Evolutionary conservation across 139 green algal genomes (phyloP), one percentile per base, ranked within the genome.

Genomic region (Chlamydomonas sp.): DNA sequence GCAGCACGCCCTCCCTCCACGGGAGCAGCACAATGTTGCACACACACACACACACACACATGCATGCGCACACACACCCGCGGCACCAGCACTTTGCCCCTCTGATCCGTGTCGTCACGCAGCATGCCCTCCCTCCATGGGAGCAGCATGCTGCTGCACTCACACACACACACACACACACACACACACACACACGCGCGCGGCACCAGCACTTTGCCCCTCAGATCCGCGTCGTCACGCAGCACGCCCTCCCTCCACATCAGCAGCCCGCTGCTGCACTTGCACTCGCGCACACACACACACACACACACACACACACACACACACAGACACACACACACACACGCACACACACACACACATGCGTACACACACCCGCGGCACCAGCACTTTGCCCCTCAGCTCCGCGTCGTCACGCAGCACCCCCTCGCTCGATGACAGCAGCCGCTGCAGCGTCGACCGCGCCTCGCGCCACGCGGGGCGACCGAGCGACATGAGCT

Each of bases 401-500:
- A 64, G 54, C 54, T 64, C 6, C 26, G 24, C 24, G 62, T 89
- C 47, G 67, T 94, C 90, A 2, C 85, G 74, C n/a, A 97, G 62
- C 3, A 35, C 48, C 1, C 76, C 73, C 36, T 95, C 82, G 1
- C 48, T 35, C 0, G 35, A 26, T 16, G 63, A 69, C 31, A 97
- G 78, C 72, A 97, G 75, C 0, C 79, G 65, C 26, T 70, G 76
- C 3, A 97, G 70, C 0, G 36, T 75, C 0, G 24, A 2, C 0
- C 92, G 79, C 0, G 83, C 83, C 63, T 94, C 84, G 0, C 29
- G 37, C 92, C 92, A 97, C 2, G 77, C 81, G 0, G 74, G 35
- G 22, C 67, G 73, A 20, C 91, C 91, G 60, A 91, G 61, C 0
- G 71, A 79, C 87, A 97, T 92, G 68, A 97, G 96, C 5, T 37